phyloP scores from a whole-genome alignment of 306 rosid species.

The Quercus berberidifolia region DNA sequence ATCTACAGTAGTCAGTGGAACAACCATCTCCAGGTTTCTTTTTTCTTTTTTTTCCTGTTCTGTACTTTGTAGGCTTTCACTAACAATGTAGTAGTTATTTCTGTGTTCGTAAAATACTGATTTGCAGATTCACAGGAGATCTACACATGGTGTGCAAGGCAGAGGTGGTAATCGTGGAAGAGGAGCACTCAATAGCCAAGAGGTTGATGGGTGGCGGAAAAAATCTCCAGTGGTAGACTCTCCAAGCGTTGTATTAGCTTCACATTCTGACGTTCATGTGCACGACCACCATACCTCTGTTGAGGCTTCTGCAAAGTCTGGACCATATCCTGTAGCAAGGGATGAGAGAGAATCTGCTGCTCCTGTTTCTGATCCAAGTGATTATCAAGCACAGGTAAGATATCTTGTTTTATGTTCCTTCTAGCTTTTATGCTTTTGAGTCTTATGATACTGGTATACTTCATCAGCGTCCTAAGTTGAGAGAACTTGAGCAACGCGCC shows the following conservation, averaged over 20 bases:
- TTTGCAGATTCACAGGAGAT: constrained; percentile 58
- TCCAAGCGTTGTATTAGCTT: constrained; percentile 34
- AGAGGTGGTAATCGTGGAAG: constrained; percentile 52
- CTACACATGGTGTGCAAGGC: constrained; percentile 53
- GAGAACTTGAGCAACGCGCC: constrained; percentile 74
- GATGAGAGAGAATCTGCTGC: constrained; percentile 46
- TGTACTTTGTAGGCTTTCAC: constrained; percentile 26
- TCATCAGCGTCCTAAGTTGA: constrained; percentile 62
- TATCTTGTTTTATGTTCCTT: constrained; percentile 16
- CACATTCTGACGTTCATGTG: constrained; percentile 38
- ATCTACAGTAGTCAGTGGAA: constrained; percentile 32
- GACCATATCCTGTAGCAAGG: constrained; percentile 42
- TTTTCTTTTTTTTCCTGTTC: not conserved
- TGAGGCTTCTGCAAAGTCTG: constrained; percentile 41
- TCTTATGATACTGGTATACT: constrained; percentile 21
- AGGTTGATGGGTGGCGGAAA: constrained; percentile 63
- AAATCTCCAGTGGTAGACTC: constrained; percentile 36
- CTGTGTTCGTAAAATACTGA: constrained; percentile 22
- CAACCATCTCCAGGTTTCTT: constrained; percentile 56
- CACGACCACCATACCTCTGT: constrained; percentile 47
- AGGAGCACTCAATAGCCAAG: constrained; percentile 51
- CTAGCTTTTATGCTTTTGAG: constrained; percentile 12
- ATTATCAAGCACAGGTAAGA: constrained; percentile 69
- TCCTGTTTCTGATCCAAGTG: constrained; percentile 42
- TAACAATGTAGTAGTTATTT: constrained; percentile 26